Conservation (phyloP, 441 rosid genomes). For the Kokia cookei region DNA sequence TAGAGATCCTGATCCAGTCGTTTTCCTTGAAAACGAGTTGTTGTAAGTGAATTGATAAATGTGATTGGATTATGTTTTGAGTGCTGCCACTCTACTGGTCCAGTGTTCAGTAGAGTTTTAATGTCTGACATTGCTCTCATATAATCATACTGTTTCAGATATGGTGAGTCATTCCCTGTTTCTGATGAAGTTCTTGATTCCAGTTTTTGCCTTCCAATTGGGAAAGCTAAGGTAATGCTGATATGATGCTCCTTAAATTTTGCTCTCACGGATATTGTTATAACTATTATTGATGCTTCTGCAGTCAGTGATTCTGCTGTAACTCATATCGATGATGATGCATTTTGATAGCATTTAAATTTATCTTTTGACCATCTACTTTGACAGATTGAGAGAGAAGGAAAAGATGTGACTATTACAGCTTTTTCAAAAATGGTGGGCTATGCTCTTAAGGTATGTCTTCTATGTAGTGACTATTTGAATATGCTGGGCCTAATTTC, state of each 20-base stretch:
- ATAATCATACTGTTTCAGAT: constrained; percentile 10
- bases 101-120: not conserved
- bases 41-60: constrained; percentile 36
- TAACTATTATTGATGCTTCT: constrained; percentile 8
- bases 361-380: not conserved
- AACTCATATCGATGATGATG: not conserved
- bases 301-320: not conserved
- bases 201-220: not conserved
- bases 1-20: constrained; percentile 81
- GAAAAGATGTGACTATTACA: not conserved
- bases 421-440: constrained; percentile 3
- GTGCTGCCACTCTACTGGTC: not conserved
- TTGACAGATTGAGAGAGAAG: not conserved
- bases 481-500: not conserved
- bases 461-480: not conserved
- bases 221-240: not conserved
- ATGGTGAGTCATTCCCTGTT: not conserved
- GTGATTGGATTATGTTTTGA: not conserved
- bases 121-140: constrained; percentile 1
- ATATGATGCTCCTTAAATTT: not conserved
- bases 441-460: not conserved
- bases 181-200: not conserved
- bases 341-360: not conserved
- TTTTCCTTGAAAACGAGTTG: constrained; percentile 73
- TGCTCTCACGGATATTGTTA: not conserved